These are phyloP conservation scores for Yarrowia keelungensis DNA, from an alignment of 805 yeast species.

Conservation along the genomic window DNA sequence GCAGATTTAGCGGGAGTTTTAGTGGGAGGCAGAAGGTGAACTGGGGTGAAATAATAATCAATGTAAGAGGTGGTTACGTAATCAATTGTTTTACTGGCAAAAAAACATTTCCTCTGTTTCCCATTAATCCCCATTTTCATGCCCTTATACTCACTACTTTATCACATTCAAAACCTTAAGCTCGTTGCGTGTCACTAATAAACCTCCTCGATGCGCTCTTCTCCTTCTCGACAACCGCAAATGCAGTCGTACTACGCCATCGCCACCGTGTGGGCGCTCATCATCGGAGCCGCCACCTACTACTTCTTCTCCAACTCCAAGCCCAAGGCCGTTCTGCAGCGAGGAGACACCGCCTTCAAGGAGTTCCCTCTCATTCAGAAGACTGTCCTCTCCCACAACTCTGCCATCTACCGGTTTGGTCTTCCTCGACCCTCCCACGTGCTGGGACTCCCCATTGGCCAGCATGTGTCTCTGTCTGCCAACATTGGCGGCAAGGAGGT, in stretches of 20 bases:
- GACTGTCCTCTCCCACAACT: conserved; percentile 78
- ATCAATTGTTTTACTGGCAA: too few species aligned
- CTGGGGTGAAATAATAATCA: too few species aligned
- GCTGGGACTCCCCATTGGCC: conserved; percentile 92
- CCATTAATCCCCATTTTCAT: too few species aligned
- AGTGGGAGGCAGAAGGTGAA: too few species aligned
- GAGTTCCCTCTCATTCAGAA: conserved; percentile 84
- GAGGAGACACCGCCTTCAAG: conserved; percentile 68
- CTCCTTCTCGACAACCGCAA: not conserved
- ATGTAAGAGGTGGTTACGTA: too few species aligned
- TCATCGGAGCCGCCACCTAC: conserved; percentile 37
- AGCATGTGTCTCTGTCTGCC: conserved; percentile 85
- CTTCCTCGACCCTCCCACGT: conserved; percentile 77
- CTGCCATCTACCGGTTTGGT: conserved; percentile 81
- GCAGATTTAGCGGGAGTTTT: too few species aligned
- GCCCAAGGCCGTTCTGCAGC: conserved; percentile 41
- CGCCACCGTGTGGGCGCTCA: conserved; percentile 35
- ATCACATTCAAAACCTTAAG: conserved; percentile 2
- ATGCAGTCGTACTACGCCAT: conserved; percentile 34
- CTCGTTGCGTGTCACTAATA: conserved; percentile 3
- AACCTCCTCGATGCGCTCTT: not conserved
- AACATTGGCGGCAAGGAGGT: conserved; percentile 79
- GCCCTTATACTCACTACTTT: not conserved
- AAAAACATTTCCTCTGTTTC: too few species aligned
- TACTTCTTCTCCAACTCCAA: conserved; percentile 34